Base-by-base conservation (phyloP, 2,329 filamentous ascomycete genomes). In the Cytospora mali region DNA sequence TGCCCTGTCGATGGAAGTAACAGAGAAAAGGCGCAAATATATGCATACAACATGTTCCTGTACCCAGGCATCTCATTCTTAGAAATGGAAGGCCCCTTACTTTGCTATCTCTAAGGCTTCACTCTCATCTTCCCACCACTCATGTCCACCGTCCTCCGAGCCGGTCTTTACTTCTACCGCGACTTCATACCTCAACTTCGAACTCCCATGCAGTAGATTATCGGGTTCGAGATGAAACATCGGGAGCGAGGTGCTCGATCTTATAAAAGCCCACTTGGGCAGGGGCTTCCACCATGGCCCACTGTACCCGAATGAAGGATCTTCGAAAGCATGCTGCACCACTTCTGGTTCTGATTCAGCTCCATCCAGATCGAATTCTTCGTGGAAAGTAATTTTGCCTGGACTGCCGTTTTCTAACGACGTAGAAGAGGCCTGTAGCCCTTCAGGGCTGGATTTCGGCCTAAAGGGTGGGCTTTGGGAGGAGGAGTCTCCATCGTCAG, bases 191-290 rank as follows among this genome's bases (percentile, higher is more conserved):
- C 59, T 62, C 54, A 62, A 29, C 31, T 49, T 50, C 2, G 58
- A 62, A 10, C 51, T 27, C 7, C 62, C 62, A 18, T 64, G 62
- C 16, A 56, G 42, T 10, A 64, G 42, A 13, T 62, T 50, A 11
- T 35, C n/a, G 7, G 62, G 62, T 5, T 59, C 58, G 21, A 58
- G 31, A n/a, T 42, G 50, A 5, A 42, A 29, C 10, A 52, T 21
- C 7, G 58, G 62, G 42, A 64, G 60, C 18, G 62, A 62, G n/a
- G 61, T 42, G 25, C 62, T 64, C n/a, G 62, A 58, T 48, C 33
- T 55, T 3, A 64, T 42, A 21, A 52, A 64, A 16, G 42, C 28
- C 62, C 62, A 64, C 25, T 27, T 52, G 16, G 55, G 55, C 27
- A 64, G 49, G 2, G 60, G 57, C 14, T 54, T 59, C 51, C 55